Base-by-base conservation (phyloP, 257 asterid genomes). In the Lithospermum erythrorhizon region DNA sequence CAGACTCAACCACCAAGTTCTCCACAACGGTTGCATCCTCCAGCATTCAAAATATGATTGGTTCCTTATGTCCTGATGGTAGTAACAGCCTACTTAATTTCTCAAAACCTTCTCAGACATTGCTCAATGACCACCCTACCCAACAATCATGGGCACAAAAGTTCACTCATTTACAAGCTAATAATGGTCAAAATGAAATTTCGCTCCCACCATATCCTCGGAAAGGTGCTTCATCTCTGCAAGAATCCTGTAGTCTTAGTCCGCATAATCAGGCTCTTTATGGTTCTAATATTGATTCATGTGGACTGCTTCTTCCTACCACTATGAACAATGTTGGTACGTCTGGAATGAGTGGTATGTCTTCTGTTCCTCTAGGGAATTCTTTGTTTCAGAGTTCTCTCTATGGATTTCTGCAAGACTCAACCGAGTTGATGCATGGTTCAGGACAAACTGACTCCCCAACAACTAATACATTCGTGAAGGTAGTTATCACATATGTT, bases 61-160 rank as follows among this genome's bases (percentile, higher is more conserved):
- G 95, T 61, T 76, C 94, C 0, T 68, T 87, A 52, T 75, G 85
- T 61, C 69, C 82, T 14, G 95, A 90, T 67, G 94, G 94, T 61
- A 86, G 80, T 68, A 72, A 75, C 19, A 83, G 79, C 73, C 83
- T 80, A 13, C 52, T 83, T 54, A 82, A 72, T 75, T 83, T 80
- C 78, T 77, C 89, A 13, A 69, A 86, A 69, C 61, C 82, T 57
- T 76, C 79, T 55, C 95, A 78, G 79, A 63, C 77, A 49, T 74
- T 84, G 57, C 75, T 73, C 61, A 70, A 68, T 21, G 94, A 83
- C 71, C 94, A 78, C 55, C 72, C 86, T 18, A 67, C 87, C 61
- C 95, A 86, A 41, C 89, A 82, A 47, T 75, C 84, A 6, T 90
- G 98, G 98, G 76, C 65, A 29, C 61, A 81, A 9, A 90, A 80